Base-by-base conservation (phyloP, 805 yeast genomes). In the Lipomyces mesembrius region DNA sequence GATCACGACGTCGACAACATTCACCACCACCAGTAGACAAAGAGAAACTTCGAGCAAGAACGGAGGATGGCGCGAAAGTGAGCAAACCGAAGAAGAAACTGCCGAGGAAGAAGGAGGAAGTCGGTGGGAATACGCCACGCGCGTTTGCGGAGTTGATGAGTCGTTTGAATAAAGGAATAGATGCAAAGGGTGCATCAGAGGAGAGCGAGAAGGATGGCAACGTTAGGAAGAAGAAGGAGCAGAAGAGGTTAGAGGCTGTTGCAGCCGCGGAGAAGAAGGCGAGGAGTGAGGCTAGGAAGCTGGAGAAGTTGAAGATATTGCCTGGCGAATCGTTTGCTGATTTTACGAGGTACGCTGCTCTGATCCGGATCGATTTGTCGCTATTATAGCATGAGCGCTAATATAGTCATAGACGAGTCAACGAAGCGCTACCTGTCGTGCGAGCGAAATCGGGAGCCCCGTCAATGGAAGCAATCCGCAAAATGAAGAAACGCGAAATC, bases 401-500 rank as follows among this genome's bases (percentile, higher is more conserved):
- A 55, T 39, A 7, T 22, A 5, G 20, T 17, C 62, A 71, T 20
- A 71, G 81, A 22, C 73, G 83, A 51, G 83, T 81, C 5, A 75
- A 81, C 64, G 78, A 75, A 46, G 82, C 82, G 0, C 66, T 81
- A 49, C 83, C 83, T 1, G 66, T 80, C 39, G 77, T 77, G 6
- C 73, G 71, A 55, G 78, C 80, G n/a, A 72, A 76, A 32, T 75
- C 78, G 9, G 76, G 76, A 3, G 74, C 74, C 4, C 74, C 77
- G 8, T 71, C 77, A 3, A 69, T 72, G 7, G 76, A 74, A 20
- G 75, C 76, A 8, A 46, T 63, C 12, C 64, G 71, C 37, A 59
- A 63, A 37, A 39, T 25, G 32, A 63, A 71, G 61, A 74, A 73
- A 60, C 71, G 71, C 29, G 63, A 74, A 22, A 72, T 71, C 3